Conservation (phyloP, 2,329 filamentous ascomycete species). For the Tolypocladium guangdongense region DNA sequence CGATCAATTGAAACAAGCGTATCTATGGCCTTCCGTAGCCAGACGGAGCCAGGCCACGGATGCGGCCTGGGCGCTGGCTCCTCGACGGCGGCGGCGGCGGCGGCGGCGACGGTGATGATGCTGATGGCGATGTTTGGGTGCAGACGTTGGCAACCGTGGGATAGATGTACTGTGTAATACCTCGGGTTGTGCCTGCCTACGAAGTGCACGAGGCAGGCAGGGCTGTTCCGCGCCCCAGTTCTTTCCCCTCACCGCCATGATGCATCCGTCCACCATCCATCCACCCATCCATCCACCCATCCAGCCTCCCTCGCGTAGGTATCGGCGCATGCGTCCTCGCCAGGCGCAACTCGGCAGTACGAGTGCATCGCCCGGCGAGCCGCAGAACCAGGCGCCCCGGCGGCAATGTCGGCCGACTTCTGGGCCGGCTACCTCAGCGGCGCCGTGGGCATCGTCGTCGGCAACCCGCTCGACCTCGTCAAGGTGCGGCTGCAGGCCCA, state of each 20-base stretch:
- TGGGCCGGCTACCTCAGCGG: constrained; percentile 89
- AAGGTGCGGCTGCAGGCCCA: constrained; percentile 59
- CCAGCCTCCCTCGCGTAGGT: neutral
- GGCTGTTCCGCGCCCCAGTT: neutral
- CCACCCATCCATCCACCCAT: no score
- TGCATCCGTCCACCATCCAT: neutral
- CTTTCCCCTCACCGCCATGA: no score
- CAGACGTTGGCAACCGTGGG: neutral
- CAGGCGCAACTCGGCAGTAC: neutral
- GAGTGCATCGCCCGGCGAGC: neutral
- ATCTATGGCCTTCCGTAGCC: no score
- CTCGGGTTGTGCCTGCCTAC: no score
- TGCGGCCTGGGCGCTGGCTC: neutral
- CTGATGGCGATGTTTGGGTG: neutral
- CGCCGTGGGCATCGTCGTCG: constrained; percentile 74
- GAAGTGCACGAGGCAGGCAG: neutral
- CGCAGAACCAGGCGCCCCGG: neutral
- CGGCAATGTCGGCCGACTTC: constrained; percentile 75
- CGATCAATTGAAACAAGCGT: no score
- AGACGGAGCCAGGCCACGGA: neutral
- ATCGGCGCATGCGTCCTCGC: neutral
- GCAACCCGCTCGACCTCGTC: constrained; percentile 69
- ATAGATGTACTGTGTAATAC: no score
- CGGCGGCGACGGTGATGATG: neutral
- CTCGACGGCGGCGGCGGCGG: neutral